Conservation (phyloP, 148 eudicot genomes). For the Pouteria glomerata region DNA sequence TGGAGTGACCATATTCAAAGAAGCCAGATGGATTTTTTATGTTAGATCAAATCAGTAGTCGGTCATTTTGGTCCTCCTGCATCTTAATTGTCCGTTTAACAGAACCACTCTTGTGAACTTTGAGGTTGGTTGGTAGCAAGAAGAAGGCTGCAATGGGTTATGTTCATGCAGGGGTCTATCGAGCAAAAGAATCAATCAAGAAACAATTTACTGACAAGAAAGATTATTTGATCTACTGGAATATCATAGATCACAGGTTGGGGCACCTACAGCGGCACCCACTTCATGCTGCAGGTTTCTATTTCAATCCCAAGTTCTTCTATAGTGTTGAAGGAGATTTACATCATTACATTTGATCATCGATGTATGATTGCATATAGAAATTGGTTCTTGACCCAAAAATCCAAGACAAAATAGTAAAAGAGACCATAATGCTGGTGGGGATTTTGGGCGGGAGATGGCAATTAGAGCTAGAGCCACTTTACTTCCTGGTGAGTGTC, state of each 20-base stretch:
- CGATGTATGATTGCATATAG: conserved; percentile 77
- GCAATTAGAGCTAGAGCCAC: conserved; percentile 76
- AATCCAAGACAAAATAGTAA: conserved; percentile 72
- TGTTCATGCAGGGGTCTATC: conserved; percentile 73
- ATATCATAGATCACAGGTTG: conserved; percentile 78
- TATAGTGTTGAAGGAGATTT: conserved; percentile 66
- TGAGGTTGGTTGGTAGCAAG: conserved; percentile 54
- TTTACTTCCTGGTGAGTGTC: conserved; percentile 61
- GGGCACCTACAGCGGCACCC: conserved; percentile 64
- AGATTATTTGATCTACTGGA: conserved; percentile 76
- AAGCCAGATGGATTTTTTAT: conserved; percentile 56
- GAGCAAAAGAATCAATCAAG: conserved; percentile 78
- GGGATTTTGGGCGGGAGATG: conserved; percentile 88
- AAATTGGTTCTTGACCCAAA: conserved; percentile 73
- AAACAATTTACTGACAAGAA: conserved; percentile 52
- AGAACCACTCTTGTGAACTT: conserved; percentile 60
- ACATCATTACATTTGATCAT: conserved; percentile 50
- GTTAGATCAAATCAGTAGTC: conserved; percentile 63
- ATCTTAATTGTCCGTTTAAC: conserved; percentile 45
- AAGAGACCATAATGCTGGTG: conserved; percentile 64
- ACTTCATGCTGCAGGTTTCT: conserved; percentile 83
- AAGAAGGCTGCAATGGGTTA: conserved; percentile 89
- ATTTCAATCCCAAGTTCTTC: conserved; percentile 72
- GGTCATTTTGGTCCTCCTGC: conserved; percentile 83
- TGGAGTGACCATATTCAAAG: conserved; percentile 78